Percentiles rank a stretch among this genome's conserved stretches.
Evolutionary conservation across 352 stramenopile species (phyloP).

Genomic region (Globisporangium acanthophoron): DNA sequence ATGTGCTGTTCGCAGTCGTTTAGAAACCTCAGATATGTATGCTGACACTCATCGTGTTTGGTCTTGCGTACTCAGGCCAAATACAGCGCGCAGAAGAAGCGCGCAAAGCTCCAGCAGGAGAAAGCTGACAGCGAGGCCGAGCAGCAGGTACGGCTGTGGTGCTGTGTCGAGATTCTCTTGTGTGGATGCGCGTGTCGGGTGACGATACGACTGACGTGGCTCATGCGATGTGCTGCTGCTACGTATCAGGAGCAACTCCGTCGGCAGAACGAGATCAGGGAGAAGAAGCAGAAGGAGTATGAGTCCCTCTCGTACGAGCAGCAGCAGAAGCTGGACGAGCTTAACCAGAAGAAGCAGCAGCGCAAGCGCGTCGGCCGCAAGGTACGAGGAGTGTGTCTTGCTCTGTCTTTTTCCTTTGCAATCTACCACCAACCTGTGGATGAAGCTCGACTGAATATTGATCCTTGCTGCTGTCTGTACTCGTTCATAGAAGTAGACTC

Average conservation of each 20-base stretch:
- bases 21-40: neutral
- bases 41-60: neutral
- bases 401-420: neutral
- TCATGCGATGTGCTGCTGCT: neutral
- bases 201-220: neutral
- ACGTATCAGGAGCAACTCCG: conserved; percentile 33
- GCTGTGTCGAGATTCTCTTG: neutral
- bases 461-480: too few species aligned
- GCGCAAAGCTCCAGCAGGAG: conserved; percentile 57
- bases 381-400: conserved; percentile 16
- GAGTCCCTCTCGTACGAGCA: conserved; percentile 74
- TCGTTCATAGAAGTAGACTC: too few species aligned
- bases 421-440: too few species aligned
- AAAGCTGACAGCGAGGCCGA: conserved; percentile 24
- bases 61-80: conserved; percentile 39
- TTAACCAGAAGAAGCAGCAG: conserved; percentile 63
- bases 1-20: neutral
- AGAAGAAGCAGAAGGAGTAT: conserved; percentile 82
- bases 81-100: conserved; percentile 67
- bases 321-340: conserved; percentile 69
- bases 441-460: neutral
- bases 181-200: neutral
- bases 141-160: conserved; percentile 21
- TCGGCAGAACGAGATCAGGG: conserved; percentile 45
- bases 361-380: conserved; percentile 70